Conservation (phyloP, 345 rosid genomes). For the Carallia pectinifolia region DNA sequence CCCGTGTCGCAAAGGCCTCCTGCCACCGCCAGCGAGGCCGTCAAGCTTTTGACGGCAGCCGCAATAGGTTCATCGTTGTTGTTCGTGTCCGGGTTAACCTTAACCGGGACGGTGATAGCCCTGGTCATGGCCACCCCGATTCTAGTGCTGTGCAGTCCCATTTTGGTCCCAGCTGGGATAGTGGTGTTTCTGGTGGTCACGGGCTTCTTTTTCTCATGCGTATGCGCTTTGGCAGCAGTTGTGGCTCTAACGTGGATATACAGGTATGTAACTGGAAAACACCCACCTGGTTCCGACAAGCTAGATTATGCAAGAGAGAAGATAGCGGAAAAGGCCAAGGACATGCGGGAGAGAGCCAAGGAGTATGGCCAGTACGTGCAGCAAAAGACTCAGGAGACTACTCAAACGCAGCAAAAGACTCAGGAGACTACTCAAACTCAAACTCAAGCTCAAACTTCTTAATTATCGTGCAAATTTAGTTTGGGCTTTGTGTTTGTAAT, state of each 20-base stretch:
- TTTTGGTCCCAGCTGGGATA: slow-evolving; percentile 58
- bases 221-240: slow-evolving; percentile 54
- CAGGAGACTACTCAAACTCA: slow-evolving; percentile 31
- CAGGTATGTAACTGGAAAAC: slow-evolving; percentile 53
- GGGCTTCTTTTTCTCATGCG: slow-evolving; percentile 59
- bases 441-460: no score
- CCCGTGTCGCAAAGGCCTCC: slow-evolving; percentile 18
- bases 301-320: slow-evolving; percentile 46
- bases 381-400: slow-evolving; percentile 42
- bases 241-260: slow-evolving; percentile 63
- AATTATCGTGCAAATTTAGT: no score
- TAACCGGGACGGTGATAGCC: slow-evolving; percentile 51
- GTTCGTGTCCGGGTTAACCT: slow-evolving; percentile 48
- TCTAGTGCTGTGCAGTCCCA: slow-evolving; percentile 57
- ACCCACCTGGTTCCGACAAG: slow-evolving; percentile 57
- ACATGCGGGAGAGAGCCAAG: slow-evolving; percentile 47
- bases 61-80: slow-evolving; percentile 39
- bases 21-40: slow-evolving; percentile 35
- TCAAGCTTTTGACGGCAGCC: slow-evolving; percentile 54
- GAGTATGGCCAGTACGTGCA: slow-evolving; percentile 57
- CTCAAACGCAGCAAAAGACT: slow-evolving; percentile 38
- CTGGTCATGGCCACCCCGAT: slow-evolving; percentile 56
- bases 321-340: slow-evolving; percentile 36
- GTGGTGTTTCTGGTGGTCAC: slow-evolving; percentile 18
- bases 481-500: no score